Evolutionary conservation across 2,329 filamentous ascomycete genomes (phyloP).

Genomic region (Fusarium equiseti): DNA sequence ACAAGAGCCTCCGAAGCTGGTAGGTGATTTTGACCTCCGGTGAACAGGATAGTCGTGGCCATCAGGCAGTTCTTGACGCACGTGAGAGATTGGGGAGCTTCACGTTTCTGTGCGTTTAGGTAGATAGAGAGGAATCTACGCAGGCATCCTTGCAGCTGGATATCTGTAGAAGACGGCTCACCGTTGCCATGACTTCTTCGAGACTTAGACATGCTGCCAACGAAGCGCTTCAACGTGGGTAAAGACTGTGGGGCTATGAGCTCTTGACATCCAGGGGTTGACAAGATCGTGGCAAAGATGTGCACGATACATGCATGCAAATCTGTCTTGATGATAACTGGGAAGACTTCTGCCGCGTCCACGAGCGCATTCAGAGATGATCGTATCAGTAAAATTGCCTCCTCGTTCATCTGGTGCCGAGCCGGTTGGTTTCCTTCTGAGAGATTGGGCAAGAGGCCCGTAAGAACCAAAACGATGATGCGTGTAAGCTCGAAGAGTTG

Average conservation of each 20-base stretch:
- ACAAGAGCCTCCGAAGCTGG: slow-evolving; percentile 81
- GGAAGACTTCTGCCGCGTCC: slow-evolving; percentile 95
- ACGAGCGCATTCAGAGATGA: slow-evolving; percentile 89
- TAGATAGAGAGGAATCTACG: slow-evolving; percentile 86
- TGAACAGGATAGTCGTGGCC: slow-evolving; percentile 89
- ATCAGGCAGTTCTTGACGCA: slow-evolving; percentile 95
- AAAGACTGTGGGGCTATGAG: slow-evolving; percentile 90
- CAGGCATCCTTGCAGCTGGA: slow-evolving; percentile 84
- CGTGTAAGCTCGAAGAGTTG: slow-evolving; percentile 96
- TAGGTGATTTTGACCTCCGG: slow-evolving; percentile 79
- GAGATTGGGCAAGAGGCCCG: slow-evolving; percentile 86
- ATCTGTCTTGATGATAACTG: slow-evolving; percentile 95
- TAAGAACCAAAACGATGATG: slow-evolving; percentile 93
- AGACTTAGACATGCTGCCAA: slow-evolving; percentile 75
- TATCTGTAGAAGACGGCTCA: slow-evolving; percentile 64
- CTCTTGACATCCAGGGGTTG: slow-evolving; percentile 85
- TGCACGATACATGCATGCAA: slow-evolving; percentile 96
- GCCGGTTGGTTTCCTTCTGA: slow-evolving; percentile 73
- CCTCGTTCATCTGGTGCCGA: slow-evolving; percentile 85
- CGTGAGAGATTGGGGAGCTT: slow-evolving; percentile 78
- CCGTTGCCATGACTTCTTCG: slow-evolving; percentile 54
- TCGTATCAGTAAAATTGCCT: slow-evolving; percentile 83
- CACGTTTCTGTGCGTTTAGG: slow-evolving; percentile 79
- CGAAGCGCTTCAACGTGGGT: slow-evolving; percentile 91
- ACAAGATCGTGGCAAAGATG: slow-evolving; percentile 93